Base-by-base conservation (phyloP, 1,284 basidiomycete genomes). In the Trametes polyzona region DNA sequence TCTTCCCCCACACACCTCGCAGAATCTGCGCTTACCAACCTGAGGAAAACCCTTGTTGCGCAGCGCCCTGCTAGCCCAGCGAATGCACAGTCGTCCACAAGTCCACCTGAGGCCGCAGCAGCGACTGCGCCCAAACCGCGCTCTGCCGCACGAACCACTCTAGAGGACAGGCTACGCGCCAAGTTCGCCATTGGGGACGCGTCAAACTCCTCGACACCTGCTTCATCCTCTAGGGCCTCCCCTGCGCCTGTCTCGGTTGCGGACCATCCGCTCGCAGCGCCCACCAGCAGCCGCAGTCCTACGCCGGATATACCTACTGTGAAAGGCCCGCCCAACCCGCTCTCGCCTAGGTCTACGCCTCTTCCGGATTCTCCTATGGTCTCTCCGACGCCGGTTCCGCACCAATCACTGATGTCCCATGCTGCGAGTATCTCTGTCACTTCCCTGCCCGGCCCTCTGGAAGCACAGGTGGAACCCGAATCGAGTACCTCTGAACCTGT, bases 151-250 rank as follows among this genome's bases (percentile, higher is more conserved):
- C 64, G 69, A 30, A 57, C 68, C 4, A 86, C 81, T 10, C 75
- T 92, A 0, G 90, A 92, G 71, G 90, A 92, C 53, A 79, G 90
- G 43, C 73, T 92, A 14, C 81, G 86, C 24, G 78, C 78, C 30
- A 83, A 83, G 27, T 81, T 87, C 63, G 76, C 80, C 39, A 77
- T 78, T 48, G 81, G 80, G 24, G 88, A 90, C 11, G 73, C 76
- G 12, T 81, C 83, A 2, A 74, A 69, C 58, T 62, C 73, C n/a
- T 74, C 76, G 30, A 77, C 83, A 1, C 77, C 83, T 12, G 67
- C 71, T 19, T 59, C 66, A 2, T 78, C 81, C 29, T 68, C 74
- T 12, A 75, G 73, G 41, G 67, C 72, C 23, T 80, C 83, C 10
- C 75, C 80, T 21, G 65, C 74, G 16, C 76, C 80, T 11, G 68